Conservation (phyloP, 192 early-diverging fungal genomes). For the Gigaspora rosea region DNA sequence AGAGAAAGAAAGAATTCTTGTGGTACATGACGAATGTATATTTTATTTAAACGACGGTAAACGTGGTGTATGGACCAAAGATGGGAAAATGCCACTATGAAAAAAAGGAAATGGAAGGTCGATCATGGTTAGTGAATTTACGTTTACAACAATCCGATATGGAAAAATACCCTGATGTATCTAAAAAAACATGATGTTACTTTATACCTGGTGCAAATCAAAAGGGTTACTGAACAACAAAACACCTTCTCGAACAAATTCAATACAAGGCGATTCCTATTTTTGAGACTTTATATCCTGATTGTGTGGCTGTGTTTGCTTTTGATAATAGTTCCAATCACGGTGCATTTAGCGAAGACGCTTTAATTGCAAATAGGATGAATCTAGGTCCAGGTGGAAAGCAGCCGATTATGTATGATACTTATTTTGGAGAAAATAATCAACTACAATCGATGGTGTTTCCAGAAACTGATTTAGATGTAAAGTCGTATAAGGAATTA, state of each 20-base stretch:
- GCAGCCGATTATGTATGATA: not conserved
- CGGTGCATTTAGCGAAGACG: not conserved
- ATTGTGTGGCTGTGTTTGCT: conserved; percentile 18
- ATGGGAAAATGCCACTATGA: not conserved
- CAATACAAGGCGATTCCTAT: conserved; percentile 24
- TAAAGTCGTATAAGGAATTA: too few species aligned
- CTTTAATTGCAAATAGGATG: conserved; percentile 14
- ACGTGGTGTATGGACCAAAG: not conserved
- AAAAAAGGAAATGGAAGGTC: conserved; percentile 12
- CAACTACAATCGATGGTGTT: too few species aligned
- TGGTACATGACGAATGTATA: too few species aligned
- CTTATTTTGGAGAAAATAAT: too few species aligned
- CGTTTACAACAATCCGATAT: not conserved
- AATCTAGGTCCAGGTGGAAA: conserved; percentile 13
- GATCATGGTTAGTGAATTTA: not conserved
- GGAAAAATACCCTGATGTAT: not conserved
- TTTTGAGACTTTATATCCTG: conserved; percentile 7
- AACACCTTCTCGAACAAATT: conserved; percentile 26
- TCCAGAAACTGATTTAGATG: too few species aligned
- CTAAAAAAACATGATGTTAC: not conserved
- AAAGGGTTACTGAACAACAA: conserved; percentile 8
- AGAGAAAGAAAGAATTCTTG: not conserved
- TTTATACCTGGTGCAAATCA: not conserved
- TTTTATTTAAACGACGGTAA: not conserved
- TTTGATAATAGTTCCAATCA: conserved; percentile 30